These are phyloP conservation scores for Pseudonitzschia multiseries DNA, from an alignment of 108 stramenopile species.

Conservation along the genomic window DNA sequence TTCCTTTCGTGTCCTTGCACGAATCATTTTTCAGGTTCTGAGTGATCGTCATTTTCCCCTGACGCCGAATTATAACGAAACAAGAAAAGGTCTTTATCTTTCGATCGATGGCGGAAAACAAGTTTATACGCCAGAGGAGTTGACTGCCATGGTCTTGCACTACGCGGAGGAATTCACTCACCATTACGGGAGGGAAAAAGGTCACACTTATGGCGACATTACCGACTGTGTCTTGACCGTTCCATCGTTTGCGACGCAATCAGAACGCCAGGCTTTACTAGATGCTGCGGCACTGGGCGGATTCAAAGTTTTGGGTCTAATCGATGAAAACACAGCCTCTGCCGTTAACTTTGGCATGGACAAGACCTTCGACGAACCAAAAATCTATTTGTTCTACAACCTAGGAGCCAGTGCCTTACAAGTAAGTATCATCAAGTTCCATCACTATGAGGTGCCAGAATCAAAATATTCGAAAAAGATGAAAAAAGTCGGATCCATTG, in stretches of 20 bases:
- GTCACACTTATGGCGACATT: conserved; percentile 33
- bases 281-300: conserved; percentile 95
- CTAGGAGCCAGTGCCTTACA: conserved; percentile 92
- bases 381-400: conserved; percentile 96
- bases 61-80: conserved; percentile 77
- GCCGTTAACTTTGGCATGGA: conserved; percentile 97
- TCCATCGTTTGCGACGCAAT: conserved; percentile 93
- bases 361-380: conserved; percentile 78
- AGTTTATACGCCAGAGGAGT: conserved; percentile 92
- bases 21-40: conserved; percentile 41
- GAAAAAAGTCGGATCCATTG: conserved; percentile 90
- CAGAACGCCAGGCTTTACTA: conserved; percentile 90
- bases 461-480: conserved; percentile 72
- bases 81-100: conserved; percentile 66
- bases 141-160: conserved; percentile 94
- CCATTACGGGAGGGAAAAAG: conserved; percentile 76
- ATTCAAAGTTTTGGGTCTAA: conserved; percentile 91
- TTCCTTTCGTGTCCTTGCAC: background rate
- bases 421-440: conserved; percentile 83
- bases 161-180: conserved; percentile 92
- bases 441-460: conserved; percentile 63
- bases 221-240: conserved; percentile 95
- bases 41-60: conserved; percentile 79
- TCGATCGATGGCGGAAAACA: conserved; percentile 56
- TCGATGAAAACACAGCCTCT: conserved; percentile 98